Percentiles rank a stretch among this genome's conserved stretches.
phyloP scores from a whole-genome alignment of 2,329 filamentous ascomycete genomes.

The Biscogniauxia sp. region DNA sequence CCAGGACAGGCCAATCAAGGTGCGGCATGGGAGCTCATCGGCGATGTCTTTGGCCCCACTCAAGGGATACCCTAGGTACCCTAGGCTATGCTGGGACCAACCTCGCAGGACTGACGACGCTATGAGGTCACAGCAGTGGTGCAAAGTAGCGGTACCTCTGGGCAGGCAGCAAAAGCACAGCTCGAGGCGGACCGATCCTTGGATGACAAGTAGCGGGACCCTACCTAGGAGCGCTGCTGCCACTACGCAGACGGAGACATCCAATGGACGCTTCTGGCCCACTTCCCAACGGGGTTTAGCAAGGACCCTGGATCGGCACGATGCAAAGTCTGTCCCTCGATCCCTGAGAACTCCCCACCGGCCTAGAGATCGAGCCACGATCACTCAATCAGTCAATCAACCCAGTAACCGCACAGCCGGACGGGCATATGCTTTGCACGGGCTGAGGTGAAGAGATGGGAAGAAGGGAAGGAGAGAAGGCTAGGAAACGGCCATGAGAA shows the following conservation, averaged over 20 bases:
- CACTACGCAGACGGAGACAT: neutral
- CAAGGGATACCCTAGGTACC: too few relatives aligned
- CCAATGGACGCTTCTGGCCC: neutral
- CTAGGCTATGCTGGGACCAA: too few relatives aligned
- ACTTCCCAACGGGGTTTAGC: slow-evolving; percentile 4
- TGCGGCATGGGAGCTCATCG: neutral
- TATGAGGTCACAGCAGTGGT: neutral
- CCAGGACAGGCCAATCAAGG: neutral
- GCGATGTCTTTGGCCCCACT: neutral
- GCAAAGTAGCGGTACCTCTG: neutral
- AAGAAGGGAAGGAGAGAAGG: neutral
- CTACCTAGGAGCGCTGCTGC: neutral
- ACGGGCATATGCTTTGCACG: too few relatives aligned
- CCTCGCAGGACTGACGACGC: too few relatives aligned
- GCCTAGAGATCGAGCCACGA: slow-evolving; percentile 20
- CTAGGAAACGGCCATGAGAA: neutral
- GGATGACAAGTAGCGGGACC: neutral
- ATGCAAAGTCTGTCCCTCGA: slow-evolving; percentile 21
- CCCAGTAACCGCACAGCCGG: too few relatives aligned
- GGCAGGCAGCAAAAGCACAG: neutral
- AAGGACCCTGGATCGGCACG: slow-evolving; percentile 16
- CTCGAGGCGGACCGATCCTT: neutral
- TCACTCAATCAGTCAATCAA: slow-evolving; percentile 8
- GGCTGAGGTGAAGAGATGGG: too few relatives aligned
- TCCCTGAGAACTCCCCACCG: slow-evolving; percentile 14